These are phyloP conservation scores for Suillus sp. DNA, from an alignment of 768 basidiomycete species.

Conservation along the genomic window DNA sequence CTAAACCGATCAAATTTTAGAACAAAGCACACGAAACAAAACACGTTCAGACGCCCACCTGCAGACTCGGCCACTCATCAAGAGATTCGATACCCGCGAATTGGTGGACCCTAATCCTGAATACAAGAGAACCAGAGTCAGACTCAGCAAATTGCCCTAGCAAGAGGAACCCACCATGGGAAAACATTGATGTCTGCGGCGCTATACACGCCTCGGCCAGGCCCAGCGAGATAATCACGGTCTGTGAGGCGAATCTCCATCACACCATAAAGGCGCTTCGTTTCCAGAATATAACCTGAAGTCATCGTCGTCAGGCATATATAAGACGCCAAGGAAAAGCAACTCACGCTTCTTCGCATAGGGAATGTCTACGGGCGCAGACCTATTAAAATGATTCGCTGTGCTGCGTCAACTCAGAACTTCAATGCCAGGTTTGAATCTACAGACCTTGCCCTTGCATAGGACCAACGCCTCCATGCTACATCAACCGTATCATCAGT, in stretches of 20 bases:
- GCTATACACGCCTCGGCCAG: constrained; percentile 31
- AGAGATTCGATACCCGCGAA: constrained; percentile 38
- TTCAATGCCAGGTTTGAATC: background rate
- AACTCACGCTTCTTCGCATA: constrained; percentile 37
- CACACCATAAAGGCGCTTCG: constrained; percentile 49
- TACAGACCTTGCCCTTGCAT: constrained; percentile 37
- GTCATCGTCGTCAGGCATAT: too few relatives aligned
- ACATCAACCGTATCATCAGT: background rate
- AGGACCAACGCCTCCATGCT: constrained; percentile 38
- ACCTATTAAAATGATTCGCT: constrained; percentile 41
- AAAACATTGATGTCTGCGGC: constrained; percentile 45
- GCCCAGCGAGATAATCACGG: constrained; percentile 49
- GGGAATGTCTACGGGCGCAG: constrained; percentile 37
- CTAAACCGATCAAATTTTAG: background rate
- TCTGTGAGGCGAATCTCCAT: constrained; percentile 46
- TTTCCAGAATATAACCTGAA: constrained; percentile 47
- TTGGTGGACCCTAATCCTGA: constrained; percentile 37
- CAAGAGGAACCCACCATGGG: constrained; percentile 15
- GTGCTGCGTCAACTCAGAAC: background rate
- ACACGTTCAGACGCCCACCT: constrained; percentile 20
- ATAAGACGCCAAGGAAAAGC: background rate
- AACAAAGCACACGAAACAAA: background rate
- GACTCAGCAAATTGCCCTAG: background rate
- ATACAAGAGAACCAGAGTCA: background rate
- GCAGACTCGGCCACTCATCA: constrained; percentile 42